A percentile compares a stretch with the other conserved stretches of the same genome.
These are phyloP conservation scores for Xerocomellus chrysenteron DNA, from an alignment of 768 basidiomycete genomes.

Conservation along the genomic window DNA sequence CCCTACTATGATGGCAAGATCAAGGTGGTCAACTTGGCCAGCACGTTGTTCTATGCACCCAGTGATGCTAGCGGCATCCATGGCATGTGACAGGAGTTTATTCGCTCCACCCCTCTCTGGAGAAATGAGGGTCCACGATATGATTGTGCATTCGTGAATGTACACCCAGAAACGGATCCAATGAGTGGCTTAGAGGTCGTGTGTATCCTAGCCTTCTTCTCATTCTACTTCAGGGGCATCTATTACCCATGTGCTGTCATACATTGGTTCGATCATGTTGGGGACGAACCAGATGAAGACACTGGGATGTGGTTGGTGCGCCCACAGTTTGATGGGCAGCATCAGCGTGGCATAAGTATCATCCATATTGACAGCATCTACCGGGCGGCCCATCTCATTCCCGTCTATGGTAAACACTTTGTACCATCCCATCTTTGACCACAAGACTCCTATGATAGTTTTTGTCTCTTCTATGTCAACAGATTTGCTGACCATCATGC, in stretches of 20 bases:
- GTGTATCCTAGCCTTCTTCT: slow-evolving; percentile 21
- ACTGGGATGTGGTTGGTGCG: slow-evolving; percentile 32
- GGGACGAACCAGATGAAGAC: slow-evolving; percentile 20
- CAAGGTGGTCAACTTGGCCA: too few relatives aligned
- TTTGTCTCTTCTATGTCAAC: too few relatives aligned
- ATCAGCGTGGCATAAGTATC: not conserved
- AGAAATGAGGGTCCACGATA: not conserved
- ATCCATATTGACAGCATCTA: not conserved
- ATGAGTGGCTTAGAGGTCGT: slow-evolving; percentile 22
- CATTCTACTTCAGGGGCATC: slow-evolving; percentile 6
- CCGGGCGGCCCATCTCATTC: not conserved
- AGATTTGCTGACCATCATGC: too few relatives aligned
- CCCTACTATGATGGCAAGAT: too few relatives aligned
- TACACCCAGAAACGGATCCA: not conserved
- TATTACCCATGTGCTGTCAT: slow-evolving; percentile 21
- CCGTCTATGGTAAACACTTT: not conserved
- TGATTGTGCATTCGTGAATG: slow-evolving; percentile 26
- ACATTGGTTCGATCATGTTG: slow-evolving; percentile 20
- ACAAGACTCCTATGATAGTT: too few relatives aligned
- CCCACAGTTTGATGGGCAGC: not conserved
- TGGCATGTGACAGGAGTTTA: too few relatives aligned
- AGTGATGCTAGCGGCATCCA: too few relatives aligned
- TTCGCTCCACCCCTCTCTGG: not conserved
- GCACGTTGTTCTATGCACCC: too few relatives aligned
- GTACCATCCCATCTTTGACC: too few relatives aligned